Percentiles rank a stretch among this genome's conserved stretches.
Evolutionary conservation across 73 alveolate genomes (phyloP).

Genomic region (Paramecium tetraurelia): DNA sequence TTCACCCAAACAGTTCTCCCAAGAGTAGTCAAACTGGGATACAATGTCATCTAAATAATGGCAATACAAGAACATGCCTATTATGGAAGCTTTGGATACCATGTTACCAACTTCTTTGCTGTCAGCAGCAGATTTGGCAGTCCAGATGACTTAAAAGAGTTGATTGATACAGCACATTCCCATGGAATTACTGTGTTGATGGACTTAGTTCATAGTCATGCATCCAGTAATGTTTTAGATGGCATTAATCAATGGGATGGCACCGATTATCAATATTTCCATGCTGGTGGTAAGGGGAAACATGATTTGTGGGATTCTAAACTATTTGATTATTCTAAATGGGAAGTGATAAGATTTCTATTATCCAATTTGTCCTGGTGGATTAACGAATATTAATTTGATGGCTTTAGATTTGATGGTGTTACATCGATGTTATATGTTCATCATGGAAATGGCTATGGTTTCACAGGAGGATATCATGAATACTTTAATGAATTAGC

Average conservation of each 20-base stretch:
- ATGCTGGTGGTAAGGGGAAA: conserved; percentile 95
- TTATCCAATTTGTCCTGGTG: conserved; percentile 94
- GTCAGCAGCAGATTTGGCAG: conserved; percentile 91
- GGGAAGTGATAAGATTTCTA: conserved; percentile 93
- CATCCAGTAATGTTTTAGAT: conserved; percentile 93
- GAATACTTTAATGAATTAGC: conserved; percentile 93
- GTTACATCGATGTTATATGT: conserved; percentile 97
- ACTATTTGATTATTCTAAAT: conserved; percentile 92
- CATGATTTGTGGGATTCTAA: conserved; percentile 96
- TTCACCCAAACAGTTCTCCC: conserved; percentile 93
- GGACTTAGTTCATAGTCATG: conserved; percentile 98
- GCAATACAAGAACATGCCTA: conserved; percentile 97
- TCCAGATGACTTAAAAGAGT: conserved; percentile 96
- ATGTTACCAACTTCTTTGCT: conserved; percentile 94
- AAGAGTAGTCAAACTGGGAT: conserved; percentile 92
- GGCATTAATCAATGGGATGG: conserved; percentile 98
- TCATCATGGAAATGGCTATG: conserved; percentile 97
- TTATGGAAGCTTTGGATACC: conserved; percentile 97
- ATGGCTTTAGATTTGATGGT: conserved; percentile 99
- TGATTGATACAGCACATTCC: conserved; percentile 94
- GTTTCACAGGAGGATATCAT: conserved; percentile 88
- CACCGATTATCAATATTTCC: conserved; percentile 96
- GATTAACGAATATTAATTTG: conserved; percentile 93
- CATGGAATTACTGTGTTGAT: conserved; percentile 86
- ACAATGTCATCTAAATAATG: conserved; percentile 94